phyloP scores from a whole-genome alignment of 2,329 filamentous ascomycete genomes.

The Corniculantispora saksenae region DNA sequence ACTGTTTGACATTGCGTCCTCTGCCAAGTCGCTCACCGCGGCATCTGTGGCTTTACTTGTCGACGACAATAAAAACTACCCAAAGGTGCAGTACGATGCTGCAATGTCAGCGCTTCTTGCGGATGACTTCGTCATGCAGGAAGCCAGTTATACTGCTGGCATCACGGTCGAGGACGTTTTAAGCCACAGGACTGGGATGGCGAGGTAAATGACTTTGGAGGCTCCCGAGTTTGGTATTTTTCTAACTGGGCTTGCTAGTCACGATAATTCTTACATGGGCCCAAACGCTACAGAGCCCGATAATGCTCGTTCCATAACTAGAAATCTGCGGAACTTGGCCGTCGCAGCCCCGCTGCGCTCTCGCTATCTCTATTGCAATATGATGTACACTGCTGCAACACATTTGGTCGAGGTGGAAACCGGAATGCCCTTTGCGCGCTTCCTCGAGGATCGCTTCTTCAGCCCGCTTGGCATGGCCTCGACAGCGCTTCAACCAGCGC shows the following conservation, averaged over 20 bases:
- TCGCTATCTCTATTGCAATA: slow-evolving; percentile 29
- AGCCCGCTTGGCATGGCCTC: slow-evolving; percentile 27
- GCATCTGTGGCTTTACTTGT: slow-evolving; percentile 27
- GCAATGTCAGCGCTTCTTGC: slow-evolving; percentile 27
- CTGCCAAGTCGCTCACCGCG: slow-evolving; percentile 29
- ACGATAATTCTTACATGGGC: slow-evolving; percentile 22
- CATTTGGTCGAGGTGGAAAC: slow-evolving; percentile 27
- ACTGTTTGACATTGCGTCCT: slow-evolving; percentile 30
- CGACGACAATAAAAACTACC: slow-evolving; percentile 25
- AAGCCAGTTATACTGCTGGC: background rate
- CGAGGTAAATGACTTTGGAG: background rate
- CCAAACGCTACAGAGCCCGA: slow-evolving; percentile 23
- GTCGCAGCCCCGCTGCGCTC: slow-evolving; percentile 25
- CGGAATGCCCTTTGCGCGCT: slow-evolving; percentile 24
- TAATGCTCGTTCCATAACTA: slow-evolving; percentile 26
- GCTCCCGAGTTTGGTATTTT: background rate
- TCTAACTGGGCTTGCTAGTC: background rate
- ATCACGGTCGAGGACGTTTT: background rate
- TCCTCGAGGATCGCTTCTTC: slow-evolving; percentile 27
- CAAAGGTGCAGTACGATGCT: slow-evolving; percentile 27
- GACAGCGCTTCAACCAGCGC: slow-evolving; percentile 26
- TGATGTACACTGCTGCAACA: slow-evolving; percentile 31
- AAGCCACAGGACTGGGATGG: background rate
- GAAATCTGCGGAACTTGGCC: slow-evolving; percentile 29
- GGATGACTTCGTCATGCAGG: slow-evolving; percentile 26